Conservation (phyloP, 2,329 filamentous ascomycete genomes). For the Aspergillus puulaauensis region DNA sequence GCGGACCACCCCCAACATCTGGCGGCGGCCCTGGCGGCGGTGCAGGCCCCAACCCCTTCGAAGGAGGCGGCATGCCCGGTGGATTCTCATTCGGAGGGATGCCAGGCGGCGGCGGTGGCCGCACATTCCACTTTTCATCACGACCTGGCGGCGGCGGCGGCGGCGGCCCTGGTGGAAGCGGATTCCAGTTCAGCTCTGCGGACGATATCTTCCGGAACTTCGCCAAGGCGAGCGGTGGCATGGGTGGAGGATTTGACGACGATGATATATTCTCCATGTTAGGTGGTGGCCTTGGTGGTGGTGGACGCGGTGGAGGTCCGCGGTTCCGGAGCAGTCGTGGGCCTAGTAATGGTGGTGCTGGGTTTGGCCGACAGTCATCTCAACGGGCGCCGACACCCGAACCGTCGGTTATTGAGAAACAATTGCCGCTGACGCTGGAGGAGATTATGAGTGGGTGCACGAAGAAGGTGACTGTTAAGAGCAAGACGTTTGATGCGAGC, state of each 20-base stretch:
- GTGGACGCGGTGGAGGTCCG: constrained; percentile 39
- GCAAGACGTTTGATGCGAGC: constrained; percentile 83
- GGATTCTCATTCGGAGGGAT: constrained; percentile 53
- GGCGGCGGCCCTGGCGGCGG: constrained; percentile 57
- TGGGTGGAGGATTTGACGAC: constrained; percentile 54
- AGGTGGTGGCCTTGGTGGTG: constrained; percentile 42
- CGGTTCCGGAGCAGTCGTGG: constrained; percentile 31
- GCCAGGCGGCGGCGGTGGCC: constrained; percentile 51
- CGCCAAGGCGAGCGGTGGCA: constrained; percentile 59
- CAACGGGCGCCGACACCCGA: constrained; percentile 65
- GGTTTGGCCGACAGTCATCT: constrained; percentile 25
- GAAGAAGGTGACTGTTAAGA: constrained; percentile 98
- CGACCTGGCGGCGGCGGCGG: constrained; percentile 57
- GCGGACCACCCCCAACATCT: constrained; percentile 67
- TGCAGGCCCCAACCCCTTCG: constrained; percentile 59
- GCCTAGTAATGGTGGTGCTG: constrained; percentile 13
- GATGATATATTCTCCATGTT: constrained; percentile 57
- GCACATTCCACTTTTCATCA: constrained; percentile 48
- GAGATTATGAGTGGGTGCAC: constrained; percentile 83
- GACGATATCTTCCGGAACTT: constrained; percentile 86
- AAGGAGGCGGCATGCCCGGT: constrained; percentile 52
- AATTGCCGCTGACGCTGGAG: constrained; percentile 77
- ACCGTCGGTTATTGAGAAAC: constrained; percentile 85
- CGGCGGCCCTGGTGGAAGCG: constrained; percentile 48
- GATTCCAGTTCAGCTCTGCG: constrained; percentile 82